A percentile compares a stretch with the other conserved stretches of the same genome.
phyloP scores from a whole-genome alignment of 768 basidiomycete species.

The Xerocomellus intermedius region DNA sequence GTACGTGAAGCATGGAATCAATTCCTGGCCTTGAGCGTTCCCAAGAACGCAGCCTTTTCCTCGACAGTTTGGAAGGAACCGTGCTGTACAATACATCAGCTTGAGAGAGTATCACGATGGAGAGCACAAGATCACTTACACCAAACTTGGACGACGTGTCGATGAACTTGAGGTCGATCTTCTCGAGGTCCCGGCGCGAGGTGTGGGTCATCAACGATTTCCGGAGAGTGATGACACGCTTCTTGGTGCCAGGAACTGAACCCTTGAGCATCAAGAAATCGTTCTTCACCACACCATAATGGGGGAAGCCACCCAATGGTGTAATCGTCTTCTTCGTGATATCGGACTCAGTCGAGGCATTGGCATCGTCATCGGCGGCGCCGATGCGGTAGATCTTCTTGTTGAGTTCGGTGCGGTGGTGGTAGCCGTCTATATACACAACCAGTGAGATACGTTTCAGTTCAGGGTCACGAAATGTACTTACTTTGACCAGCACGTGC shows the following conservation, averaged over 20 bases:
- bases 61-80: slow-evolving; percentile 96
- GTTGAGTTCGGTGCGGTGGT: slow-evolving; percentile 97
- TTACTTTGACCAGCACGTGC: slow-evolving; percentile 99
- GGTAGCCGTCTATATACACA: slow-evolving; percentile 73
- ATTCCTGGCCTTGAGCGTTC: slow-evolving; percentile 82
- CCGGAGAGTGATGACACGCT: slow-evolving; percentile 96
- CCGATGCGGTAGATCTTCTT: slow-evolving; percentile 99
- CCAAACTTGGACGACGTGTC: slow-evolving; percentile 98
- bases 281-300: slow-evolving; percentile 98
- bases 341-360: slow-evolving; percentile 94
- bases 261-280: slow-evolving; percentile 98
- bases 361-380: slow-evolving; percentile 68
- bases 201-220: slow-evolving; percentile 98
- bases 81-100: slow-evolving; percentile 50
- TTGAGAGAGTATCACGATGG: neutral
- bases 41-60: slow-evolving; percentile 95
- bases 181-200: slow-evolving; percentile 93
- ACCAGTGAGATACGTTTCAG: neutral
- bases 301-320: slow-evolving; percentile 98
- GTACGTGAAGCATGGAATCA: slow-evolving; percentile 47
- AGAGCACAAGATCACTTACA: slow-evolving; percentile 46
- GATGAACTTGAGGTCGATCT: slow-evolving; percentile 98
- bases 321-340: slow-evolving; percentile 92
- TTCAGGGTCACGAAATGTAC: slow-evolving; percentile 32
- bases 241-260: slow-evolving; percentile 92